Evolutionary conservation across 169 alveolate species (phyloP), one percentile per base, ranked within the genome.

Genomic region (Theileria parva): DNA sequence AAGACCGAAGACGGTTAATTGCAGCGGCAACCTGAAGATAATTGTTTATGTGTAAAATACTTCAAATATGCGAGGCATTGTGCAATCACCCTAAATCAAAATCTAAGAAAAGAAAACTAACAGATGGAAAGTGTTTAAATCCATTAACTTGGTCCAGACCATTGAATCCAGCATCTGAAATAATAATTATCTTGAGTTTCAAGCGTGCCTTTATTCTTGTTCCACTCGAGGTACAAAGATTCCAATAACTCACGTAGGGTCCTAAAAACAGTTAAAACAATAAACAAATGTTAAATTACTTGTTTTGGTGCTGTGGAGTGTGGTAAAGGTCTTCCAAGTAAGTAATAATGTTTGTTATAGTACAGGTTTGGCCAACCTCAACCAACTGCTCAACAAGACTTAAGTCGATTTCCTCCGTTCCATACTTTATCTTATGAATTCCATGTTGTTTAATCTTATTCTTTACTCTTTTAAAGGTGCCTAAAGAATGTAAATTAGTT

Each of bases 61-160:
- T 67, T 84, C 90, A 48, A 84, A 84, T 37, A 84, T 77, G 21
- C 90, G 75, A 3, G 90, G 90, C 90, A 84, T 84, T 53, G 86
- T 7, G 53, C 86, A 77, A 44, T 84, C 90, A 19, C 90, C 90
- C 88, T 81, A 53, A 9, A 67, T 25, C n/a, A 23, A 57, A 25
- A 6, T 25, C 0, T 19, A n/a, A 57, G n/a, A 4, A 12, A 15
- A 13, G 2, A 2, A 5, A 15, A 81, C 85, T 21, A 66, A 81
- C 88, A 61, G 81, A 76, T 28, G 90, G 90, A 55, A 77, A 84
- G 8, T 65, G 86, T 17, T 39, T 67, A 63, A 84, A 84, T 28
- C 90, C 90, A 34, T 75, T 84, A 23, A 84, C 70, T 50, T 84
- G 80, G 63, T 84, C 90, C 8, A 84, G 81, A 6, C 90, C 90